Base-by-base conservation (phyloP, 169 alveolate species). In the Cryptosporidium baileyi region DNA sequence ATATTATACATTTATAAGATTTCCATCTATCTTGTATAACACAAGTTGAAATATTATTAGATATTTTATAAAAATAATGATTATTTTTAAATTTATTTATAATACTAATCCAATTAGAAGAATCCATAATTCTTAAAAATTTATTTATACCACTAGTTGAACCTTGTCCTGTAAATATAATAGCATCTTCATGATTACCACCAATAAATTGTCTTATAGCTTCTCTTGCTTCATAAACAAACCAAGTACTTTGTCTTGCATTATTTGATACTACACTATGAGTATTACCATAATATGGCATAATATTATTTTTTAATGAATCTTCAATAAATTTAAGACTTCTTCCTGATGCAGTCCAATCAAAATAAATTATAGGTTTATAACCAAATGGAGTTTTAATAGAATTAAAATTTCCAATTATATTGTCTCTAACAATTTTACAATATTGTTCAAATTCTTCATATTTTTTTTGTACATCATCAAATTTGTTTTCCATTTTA, bases 331-430 rank as follows among this genome's bases (percentile, higher is more conserved):
- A 91, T 41, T 51, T 43, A 19, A 93, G 79, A 26, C 95, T 88
- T 34, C 96, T 80, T 1, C 96, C 97, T 9, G 95, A 90, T 1
- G 97, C 97, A 8, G 96, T 94, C 89, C 92, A 92, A 82, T 95
- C 98, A 4, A 94, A 89, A 80, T 95, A 95, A 13, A 93, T 80
- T 45, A 92, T 61, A 36, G 93, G 92, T 63, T 91, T 91, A 67
- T 80, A 67, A 24, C 97, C 97, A 89, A 90, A 95, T 15, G 95
- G 95, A 9, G 96, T 92, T 11, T 89, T 63, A 63, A 93, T 65
- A 43, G 47, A 24, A 15, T 22, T 19, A 22, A 30, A 36, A 26
- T 63, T 51, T 6, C 91, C 91, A 24, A 89, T 62, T 5, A 80
- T 80, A 17, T 61, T 67, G 5, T 80, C 44, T 17, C 65, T 44